Evolutionary conservation across 305 asterid genomes (phyloP).

Genomic region (Solanum hybrid): DNA sequence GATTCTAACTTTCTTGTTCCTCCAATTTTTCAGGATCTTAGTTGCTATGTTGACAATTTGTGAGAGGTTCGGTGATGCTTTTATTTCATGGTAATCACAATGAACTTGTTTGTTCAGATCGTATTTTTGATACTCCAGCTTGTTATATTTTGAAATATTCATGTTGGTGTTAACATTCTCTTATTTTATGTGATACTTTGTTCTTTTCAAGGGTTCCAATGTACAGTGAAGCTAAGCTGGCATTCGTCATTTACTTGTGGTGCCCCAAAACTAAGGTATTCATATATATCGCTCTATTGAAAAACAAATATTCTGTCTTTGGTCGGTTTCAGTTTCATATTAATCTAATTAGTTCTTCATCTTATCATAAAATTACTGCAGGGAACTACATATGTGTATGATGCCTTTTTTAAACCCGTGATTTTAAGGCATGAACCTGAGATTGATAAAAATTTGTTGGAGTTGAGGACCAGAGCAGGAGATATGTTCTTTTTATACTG

Average conservation of each 20-base stretch:
- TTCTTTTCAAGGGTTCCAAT: constrained; percentile 69
- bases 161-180: neutral
- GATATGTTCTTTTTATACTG: constrained; percentile 53
- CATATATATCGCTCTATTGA: constrained; percentile 3
- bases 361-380: constrained; percentile 30
- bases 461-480: constrained; percentile 68
- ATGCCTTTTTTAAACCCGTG: constrained; percentile 80
- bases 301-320: neutral
- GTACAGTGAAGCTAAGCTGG: constrained; percentile 97
- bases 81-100: constrained; percentile 66
- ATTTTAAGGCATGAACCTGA: constrained; percentile 76
- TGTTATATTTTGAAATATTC: neutral
- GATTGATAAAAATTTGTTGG: constrained; percentile 77
- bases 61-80: constrained; percentile 77
- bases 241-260: constrained; percentile 91
- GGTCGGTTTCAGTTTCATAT: neutral
- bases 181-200: neutral
- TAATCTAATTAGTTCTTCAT: constrained; percentile 1
- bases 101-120: neutral
- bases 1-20: neutral
- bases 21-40: constrained; percentile 58
- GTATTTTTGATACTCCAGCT: neutral
- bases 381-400: constrained; percentile 90
- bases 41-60: constrained; percentile 77
- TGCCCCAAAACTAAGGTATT: constrained; percentile 88